phyloP scores from a whole-genome alignment of 2,329 filamentous ascomycete species.

The Sphaerostilbella broomeana region DNA sequence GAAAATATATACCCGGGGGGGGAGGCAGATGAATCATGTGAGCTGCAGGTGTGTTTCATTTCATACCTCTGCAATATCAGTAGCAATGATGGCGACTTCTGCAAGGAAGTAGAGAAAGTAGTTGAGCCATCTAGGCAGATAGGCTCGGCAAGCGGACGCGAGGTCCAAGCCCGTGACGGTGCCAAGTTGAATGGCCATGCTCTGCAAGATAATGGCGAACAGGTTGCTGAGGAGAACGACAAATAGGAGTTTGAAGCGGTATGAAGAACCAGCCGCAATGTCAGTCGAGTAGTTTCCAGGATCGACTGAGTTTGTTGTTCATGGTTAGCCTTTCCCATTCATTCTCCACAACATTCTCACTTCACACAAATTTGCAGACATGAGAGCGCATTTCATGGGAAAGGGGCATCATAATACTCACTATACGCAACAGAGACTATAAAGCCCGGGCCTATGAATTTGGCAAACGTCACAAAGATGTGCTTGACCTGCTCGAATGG shows the following conservation, averaged over 20 bases:
- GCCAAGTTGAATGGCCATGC: slow-evolving; percentile 61
- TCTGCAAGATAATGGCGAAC: slow-evolving; percentile 65
- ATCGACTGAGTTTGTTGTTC: slow-evolving; percentile 45
- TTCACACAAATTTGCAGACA: too few relatives aligned
- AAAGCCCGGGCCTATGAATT: slow-evolving; percentile 59
- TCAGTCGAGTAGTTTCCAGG: slow-evolving; percentile 66
- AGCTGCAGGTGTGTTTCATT: too few relatives aligned
- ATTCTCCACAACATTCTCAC: too few relatives aligned
- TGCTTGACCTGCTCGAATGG: slow-evolving; percentile 15
- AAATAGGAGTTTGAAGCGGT: slow-evolving; percentile 60
- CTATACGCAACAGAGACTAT: slow-evolving; percentile 56
- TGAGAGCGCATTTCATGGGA: too few relatives aligned
- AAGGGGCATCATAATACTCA: slow-evolving; percentile 27
- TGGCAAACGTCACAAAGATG: slow-evolving; percentile 25
- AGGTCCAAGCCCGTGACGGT: slow-evolving; percentile 63
- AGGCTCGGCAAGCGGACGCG: slow-evolving; percentile 58
- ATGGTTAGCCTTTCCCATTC: too few relatives aligned
- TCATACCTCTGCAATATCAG: slow-evolving; percentile 56
- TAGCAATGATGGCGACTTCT: slow-evolving; percentile 63
- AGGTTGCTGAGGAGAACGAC: slow-evolving; percentile 62
- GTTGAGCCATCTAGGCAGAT: slow-evolving; percentile 60
- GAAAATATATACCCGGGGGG: not conserved
- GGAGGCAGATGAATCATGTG: too few relatives aligned
- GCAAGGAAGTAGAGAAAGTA: slow-evolving; percentile 55
- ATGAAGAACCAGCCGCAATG: slow-evolving; percentile 60